phyloP scores from a whole-genome alignment of 164 flowering plant genomes.

The Echeveria elegans region DNA sequence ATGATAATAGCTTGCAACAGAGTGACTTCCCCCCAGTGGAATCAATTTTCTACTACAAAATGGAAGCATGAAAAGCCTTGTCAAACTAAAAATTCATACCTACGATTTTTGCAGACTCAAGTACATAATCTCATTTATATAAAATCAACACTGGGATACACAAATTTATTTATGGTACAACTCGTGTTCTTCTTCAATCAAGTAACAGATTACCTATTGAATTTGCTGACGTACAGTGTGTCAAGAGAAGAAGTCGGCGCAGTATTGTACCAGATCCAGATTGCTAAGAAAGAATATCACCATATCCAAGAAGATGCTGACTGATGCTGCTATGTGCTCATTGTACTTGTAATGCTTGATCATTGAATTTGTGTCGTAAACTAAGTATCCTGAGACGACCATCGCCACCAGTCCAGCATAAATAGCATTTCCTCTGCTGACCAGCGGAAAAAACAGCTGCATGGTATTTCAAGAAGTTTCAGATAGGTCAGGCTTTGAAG shows the following conservation, averaged over 20 bases:
- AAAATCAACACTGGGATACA: too few species aligned
- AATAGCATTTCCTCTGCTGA: background rate
- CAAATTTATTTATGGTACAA: too few species aligned
- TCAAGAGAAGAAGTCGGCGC: background rate
- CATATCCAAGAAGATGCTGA: background rate
- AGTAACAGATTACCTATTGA: background rate
- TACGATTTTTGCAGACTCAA: too few species aligned
- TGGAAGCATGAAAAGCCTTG: too few species aligned
- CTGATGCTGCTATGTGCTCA: background rate
- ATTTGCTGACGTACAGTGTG: background rate
- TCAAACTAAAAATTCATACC: too few species aligned
- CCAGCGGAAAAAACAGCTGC: slow-evolving; percentile 4
- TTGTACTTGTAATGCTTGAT: background rate
- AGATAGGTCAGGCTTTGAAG: background rate
- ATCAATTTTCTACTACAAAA: too few species aligned
- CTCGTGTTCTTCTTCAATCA: too few species aligned
- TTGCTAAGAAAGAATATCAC: slow-evolving; percentile 1
- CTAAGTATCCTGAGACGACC: background rate
- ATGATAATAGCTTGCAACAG: too few species aligned
- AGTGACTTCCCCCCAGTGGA: too few species aligned
- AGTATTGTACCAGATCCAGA: slow-evolving; percentile 1
- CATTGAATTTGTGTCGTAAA: background rate
- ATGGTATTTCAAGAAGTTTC: background rate
- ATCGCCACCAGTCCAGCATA: background rate
- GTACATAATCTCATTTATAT: too few species aligned